Base-by-base conservation (phyloP, 2,329 filamentous ascomycete genomes). In the Tolypocladium ovalisporum region DNA sequence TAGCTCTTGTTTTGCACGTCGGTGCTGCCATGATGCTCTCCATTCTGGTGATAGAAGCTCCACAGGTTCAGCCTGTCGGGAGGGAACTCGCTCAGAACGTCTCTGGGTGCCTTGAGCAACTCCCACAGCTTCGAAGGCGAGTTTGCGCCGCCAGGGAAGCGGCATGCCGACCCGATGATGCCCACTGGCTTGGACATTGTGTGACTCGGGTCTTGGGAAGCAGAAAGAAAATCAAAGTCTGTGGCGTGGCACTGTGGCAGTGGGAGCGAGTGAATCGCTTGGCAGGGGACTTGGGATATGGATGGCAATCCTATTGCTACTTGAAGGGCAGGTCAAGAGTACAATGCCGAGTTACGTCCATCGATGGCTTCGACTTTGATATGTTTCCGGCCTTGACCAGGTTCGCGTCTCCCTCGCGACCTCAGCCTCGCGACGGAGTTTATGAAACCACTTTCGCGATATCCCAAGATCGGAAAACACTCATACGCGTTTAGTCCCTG, bases 101-200 rank as follows among this genome's bases (percentile, higher is more conserved):
- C 72, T 17, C 67, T 64, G 8, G 68, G 71, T 2, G 65, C 52
- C 1, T 59, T 57, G 6, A 67, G 63, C 32, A 72, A 60, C 29
- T 72, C 65, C 72, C 73, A 75, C 8, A 75, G 65, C 56, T 68
- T 67, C 1, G 70, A 69, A 1, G 72, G 70, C 10, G 64, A 67
- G 19, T 61, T 67, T 0, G 68, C 64, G 24, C 62, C 64, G 1
- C 73, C 73, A 0, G 74, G 70, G 24, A 75, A 72, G 39, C 73
- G 69, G 59, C 71, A 73, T 3, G 64, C 72, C 52, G 62, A 71
- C 40, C 74, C 74, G 42, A 76, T 64, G 32, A 76, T 66, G 22
- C 73, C 75, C 57, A 76, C 75, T 49, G 73, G 72, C 55, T 73
- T 70, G n/a, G 29, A 36, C 54, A 55, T 55, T 13, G 4, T 49